Conservation (phyloP, 129 eudicot genomes). For the Artemisia argyi region DNA sequence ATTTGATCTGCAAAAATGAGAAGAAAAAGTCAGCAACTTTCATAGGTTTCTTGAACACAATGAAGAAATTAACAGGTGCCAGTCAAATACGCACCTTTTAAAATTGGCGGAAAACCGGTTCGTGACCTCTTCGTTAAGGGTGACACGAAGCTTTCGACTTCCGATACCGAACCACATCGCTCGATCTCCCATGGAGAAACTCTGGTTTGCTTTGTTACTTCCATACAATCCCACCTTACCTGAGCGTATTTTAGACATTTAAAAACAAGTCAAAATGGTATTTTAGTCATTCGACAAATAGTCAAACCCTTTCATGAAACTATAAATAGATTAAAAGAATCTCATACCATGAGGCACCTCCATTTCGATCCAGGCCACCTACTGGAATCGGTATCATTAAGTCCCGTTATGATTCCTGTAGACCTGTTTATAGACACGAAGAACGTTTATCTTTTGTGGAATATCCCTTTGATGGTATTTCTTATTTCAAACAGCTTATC, state of each 20-base stretch:
- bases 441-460: conserved; percentile 4
- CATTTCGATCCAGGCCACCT: conserved; percentile 97
- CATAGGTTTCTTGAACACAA: not conserved
- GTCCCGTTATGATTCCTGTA: conserved; percentile 67
- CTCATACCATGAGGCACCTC: conserved; percentile 84
- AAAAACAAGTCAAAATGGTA: not conserved
- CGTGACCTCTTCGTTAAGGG: conserved; percentile 68
- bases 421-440: conserved; percentile 38
- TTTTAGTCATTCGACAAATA: not conserved
- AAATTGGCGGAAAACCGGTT: conserved; percentile 44
- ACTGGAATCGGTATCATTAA: conserved; percentile 61
- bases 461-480: not conserved
- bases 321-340: not conserved
- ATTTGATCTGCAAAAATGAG: conserved; percentile 46
- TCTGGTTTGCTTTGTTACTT: conserved; percentile 49
- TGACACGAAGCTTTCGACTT: conserved; percentile 44
- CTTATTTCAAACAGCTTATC: too few relatives aligned
- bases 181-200: conserved; percentile 99
- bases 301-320: not conserved
- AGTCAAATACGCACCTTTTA: conserved; percentile 38
- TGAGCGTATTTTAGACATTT: conserved; percentile 26
- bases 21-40: not conserved
- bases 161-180: conserved; percentile 62
- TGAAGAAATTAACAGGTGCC: not conserved
- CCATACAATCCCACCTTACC: conserved; percentile 93